Conservation (phyloP, 192 early-diverging fungal species). For the Coemansia sp. region DNA sequence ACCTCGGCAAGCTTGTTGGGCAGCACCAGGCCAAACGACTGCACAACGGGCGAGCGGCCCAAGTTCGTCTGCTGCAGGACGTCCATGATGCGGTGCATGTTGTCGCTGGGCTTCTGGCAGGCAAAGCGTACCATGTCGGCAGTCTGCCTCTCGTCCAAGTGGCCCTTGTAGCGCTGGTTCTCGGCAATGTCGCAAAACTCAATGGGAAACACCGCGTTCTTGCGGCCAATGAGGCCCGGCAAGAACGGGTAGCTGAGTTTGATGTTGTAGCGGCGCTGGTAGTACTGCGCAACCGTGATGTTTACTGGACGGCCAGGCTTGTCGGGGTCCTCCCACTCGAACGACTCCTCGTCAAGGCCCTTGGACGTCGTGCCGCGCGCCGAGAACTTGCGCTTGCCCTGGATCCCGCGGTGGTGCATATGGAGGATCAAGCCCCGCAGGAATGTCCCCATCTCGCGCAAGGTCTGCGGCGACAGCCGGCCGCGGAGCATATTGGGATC, state of each 20-base stretch:
- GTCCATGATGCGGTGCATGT: slow-evolving; percentile 78
- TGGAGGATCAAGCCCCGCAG: slow-evolving; percentile 61
- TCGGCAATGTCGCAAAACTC: slow-evolving; percentile 86
- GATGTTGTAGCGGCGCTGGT: slow-evolving; percentile 71
- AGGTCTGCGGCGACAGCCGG: not conserved
- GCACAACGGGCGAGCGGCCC: slow-evolving; percentile 69
- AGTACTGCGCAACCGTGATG: slow-evolving; percentile 79
- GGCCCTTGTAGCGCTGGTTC: slow-evolving; percentile 83
- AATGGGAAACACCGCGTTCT: slow-evolving; percentile 80
- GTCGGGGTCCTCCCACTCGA: slow-evolving; percentile 61
- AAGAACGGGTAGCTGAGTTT: slow-evolving; percentile 75
- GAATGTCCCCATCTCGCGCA: slow-evolving; percentile 25
- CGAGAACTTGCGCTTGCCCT: slow-evolving; percentile 73
- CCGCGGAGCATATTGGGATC: slow-evolving; percentile 47
- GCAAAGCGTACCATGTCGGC: slow-evolving; percentile 97
- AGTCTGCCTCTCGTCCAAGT: slow-evolving; percentile 84
- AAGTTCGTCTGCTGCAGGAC: slow-evolving; percentile 70
- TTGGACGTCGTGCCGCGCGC: slow-evolving; percentile 68
- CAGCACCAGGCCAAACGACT: slow-evolving; percentile 77
- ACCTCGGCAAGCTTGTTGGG: slow-evolving; percentile 66
- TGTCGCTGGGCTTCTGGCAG: slow-evolving; percentile 81
- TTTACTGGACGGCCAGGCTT: slow-evolving; percentile 54
- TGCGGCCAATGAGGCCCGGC: slow-evolving; percentile 78
- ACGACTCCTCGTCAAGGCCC: slow-evolving; percentile 72
- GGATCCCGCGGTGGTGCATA: slow-evolving; percentile 59